Conservation (phyloP, 352 stramenopile genomes). For the Bremia lactucae region DNA sequence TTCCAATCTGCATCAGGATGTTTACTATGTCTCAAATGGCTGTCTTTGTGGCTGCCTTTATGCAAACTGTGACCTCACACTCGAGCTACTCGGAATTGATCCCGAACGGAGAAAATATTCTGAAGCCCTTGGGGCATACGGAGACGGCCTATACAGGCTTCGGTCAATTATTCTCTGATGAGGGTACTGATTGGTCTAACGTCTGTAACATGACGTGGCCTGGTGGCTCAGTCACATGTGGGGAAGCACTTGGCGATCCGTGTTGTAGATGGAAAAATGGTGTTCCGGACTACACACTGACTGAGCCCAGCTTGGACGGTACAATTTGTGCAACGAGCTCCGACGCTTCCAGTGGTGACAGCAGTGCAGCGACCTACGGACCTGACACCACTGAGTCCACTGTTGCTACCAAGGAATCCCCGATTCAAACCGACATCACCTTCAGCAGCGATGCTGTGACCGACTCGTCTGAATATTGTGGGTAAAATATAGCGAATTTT, state of each 20-base stretch:
- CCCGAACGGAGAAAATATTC: slow-evolving; percentile 35
- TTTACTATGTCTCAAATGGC: slow-evolving; percentile 13
- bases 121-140: slow-evolving; percentile 28
- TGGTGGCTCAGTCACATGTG: slow-evolving; percentile 26
- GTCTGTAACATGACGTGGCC: slow-evolving; percentile 36
- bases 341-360: slow-evolving; percentile 6
- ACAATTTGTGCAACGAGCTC: slow-evolving; percentile 21
- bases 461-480: slow-evolving; percentile 25
- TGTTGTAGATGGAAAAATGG: slow-evolving; percentile 35
- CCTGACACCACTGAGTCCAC: slow-evolving; percentile 5
- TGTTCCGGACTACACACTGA: slow-evolving; percentile 26
- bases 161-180: slow-evolving; percentile 31
- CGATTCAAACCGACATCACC: slow-evolving; percentile 11
- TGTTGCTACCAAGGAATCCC: slow-evolving; percentile 9
- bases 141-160: slow-evolving; percentile 32
- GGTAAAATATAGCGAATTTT: slow-evolving; percentile 20
- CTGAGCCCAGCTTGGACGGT: slow-evolving; percentile 23
- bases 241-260: slow-evolving; percentile 22
- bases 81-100: slow-evolving; percentile 29
- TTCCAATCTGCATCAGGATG: slow-evolving; percentile 11
- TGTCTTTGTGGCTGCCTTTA: slow-evolving; percentile 11
- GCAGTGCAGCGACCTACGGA: slow-evolving; percentile 2
- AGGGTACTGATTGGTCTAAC: slow-evolving; percentile 21
- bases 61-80: slow-evolving; percentile 13
- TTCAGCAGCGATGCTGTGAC: slow-evolving; percentile 5